Conservation (phyloP, 2,329 filamentous ascomycete genomes). For the Thyridium curvatum region DNA sequence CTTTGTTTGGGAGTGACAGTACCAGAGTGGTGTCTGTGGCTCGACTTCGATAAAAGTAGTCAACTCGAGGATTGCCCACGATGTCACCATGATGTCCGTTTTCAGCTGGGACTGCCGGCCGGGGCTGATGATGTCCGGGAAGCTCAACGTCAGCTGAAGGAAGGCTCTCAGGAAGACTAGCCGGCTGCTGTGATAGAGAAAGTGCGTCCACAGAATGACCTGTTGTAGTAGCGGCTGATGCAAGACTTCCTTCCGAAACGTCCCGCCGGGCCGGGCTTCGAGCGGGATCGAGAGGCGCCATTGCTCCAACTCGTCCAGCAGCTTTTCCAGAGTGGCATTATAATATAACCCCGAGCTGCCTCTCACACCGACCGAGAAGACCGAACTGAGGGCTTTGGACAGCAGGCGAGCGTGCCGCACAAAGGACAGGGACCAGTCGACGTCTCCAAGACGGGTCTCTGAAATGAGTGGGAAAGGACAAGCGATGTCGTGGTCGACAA, state of each 20-base stretch:
- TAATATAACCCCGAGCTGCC: slow-evolving; percentile 16
- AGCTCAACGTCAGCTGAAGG: slow-evolving; percentile 3
- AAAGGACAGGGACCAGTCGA: slow-evolving; percentile 17
- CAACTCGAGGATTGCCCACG: slow-evolving; percentile 19
- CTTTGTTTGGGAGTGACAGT: background rate
- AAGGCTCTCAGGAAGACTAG: slow-evolving; percentile 18
- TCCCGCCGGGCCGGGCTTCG: slow-evolving; percentile 10
- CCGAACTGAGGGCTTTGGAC: slow-evolving; percentile 17
- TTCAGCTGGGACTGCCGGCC: slow-evolving; percentile 9
- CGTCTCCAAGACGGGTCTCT: slow-evolving; percentile 13
- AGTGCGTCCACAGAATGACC: slow-evolving; percentile 12
- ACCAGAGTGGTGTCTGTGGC: slow-evolving; percentile 19
- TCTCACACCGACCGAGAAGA: slow-evolving; percentile 20
- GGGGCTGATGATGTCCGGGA: slow-evolving; percentile 2
- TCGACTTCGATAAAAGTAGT: slow-evolving; percentile 20
- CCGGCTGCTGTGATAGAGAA: slow-evolving; percentile 19
- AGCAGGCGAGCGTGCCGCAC: slow-evolving; percentile 18
- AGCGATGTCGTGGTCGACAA: slow-evolving; percentile 23
- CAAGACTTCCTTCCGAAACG: slow-evolving; percentile 3
- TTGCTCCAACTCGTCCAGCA: slow-evolving; percentile 16
- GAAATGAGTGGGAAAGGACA: slow-evolving; percentile 18
- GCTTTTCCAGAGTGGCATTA: slow-evolving; percentile 17
- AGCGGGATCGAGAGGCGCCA: slow-evolving; percentile 20
- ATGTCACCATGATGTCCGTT: slow-evolving; percentile 12
- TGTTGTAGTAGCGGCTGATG: slow-evolving; percentile 6